Base-by-base conservation (phyloP, 345 rosid genomes). In the Passiflora organensis region DNA sequence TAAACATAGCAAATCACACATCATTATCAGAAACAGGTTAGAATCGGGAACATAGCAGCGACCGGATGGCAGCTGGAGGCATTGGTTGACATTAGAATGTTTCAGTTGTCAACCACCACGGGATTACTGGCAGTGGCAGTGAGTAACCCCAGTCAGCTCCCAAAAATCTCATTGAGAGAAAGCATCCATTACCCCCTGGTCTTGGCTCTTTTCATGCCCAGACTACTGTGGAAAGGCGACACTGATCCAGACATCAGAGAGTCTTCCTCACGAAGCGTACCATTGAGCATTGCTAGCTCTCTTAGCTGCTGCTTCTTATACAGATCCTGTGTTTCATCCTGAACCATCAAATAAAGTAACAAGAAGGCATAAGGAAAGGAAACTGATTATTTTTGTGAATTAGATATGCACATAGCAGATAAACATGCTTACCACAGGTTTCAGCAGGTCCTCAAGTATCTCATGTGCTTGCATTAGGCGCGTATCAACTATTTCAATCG, bases 241-340 rank as follows among this genome's bases (percentile, higher is more conserved):
- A 85, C 82, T 1, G 97, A 85, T 44, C 99, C 93, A 0, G 97
- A 80, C 96, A 89, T 84, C 13, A 90, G 90, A 61, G 96, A 87
- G 47, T 96, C 95, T 65, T 85, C 99, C 48, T 85, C 93, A 1
- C 97, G 86, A 32, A 87, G 85, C 3, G 82, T 89, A 41, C 97
- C 97, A 52, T 94, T 93, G 51, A 94, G 91, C 80, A 94, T 51
- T 18, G 97, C 97, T 25, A 94, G 78, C 85, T 94, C 99, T 39
- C 99, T 72, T 15, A 94, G 80, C 74, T 94, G 99, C 37, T 94
- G 96, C 67, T 89, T 94, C 85, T 94, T 94, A 60, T 94, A 94
- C 43, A 85, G 67, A 64, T 94, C 99, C 38, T 94, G 96, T 15
- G 99, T 72, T 73, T 94, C 99, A 50, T 89, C 97, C 99, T 93